A percentile compares a stretch with the other conserved stretches of the same genome.
phyloP scores from a whole-genome alignment of 805 yeast genomes.

The Lipomyces orientalis region DNA sequence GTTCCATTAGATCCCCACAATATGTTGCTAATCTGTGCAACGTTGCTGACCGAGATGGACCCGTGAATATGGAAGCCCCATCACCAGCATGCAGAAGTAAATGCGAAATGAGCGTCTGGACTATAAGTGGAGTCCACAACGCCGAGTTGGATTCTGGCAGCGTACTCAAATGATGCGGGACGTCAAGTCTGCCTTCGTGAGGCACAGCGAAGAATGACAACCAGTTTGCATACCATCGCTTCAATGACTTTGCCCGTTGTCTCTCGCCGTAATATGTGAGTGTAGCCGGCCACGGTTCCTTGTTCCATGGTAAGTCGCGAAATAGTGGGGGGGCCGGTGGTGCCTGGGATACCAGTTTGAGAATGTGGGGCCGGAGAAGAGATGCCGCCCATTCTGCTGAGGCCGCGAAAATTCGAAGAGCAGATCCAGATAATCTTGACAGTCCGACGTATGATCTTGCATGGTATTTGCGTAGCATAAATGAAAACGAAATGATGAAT shows the following conservation, averaged over 20 bases:
- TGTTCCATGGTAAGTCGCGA: background rate
- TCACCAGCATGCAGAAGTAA: slow-evolving; percentile 1
- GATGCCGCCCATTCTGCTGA: background rate
- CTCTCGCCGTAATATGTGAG: background rate
- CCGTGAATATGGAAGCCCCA: background rate
- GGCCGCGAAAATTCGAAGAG: background rate
- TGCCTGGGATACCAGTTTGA: background rate
- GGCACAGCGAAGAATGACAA: background rate
- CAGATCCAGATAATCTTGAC: background rate
- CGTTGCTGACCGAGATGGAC: background rate
- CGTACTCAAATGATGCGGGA: background rate
- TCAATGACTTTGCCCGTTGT: background rate
- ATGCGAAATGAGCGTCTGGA: slow-evolving; percentile 2
- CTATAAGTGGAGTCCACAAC: background rate
- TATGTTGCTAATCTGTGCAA: background rate
- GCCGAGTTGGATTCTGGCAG: background rate
- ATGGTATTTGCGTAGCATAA: background rate
- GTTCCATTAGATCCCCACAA: background rate
- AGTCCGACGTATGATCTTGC: background rate
- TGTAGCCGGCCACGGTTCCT: background rate
- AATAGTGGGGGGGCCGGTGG: background rate
- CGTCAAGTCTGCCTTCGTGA: background rate
- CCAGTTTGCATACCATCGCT: slow-evolving; percentile 1
- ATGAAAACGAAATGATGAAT: background rate
- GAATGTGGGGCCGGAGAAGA: background rate